phyloP scores from a whole-genome alignment of 2,329 filamentous ascomycete species.

The Trichoderma polysporum region DNA sequence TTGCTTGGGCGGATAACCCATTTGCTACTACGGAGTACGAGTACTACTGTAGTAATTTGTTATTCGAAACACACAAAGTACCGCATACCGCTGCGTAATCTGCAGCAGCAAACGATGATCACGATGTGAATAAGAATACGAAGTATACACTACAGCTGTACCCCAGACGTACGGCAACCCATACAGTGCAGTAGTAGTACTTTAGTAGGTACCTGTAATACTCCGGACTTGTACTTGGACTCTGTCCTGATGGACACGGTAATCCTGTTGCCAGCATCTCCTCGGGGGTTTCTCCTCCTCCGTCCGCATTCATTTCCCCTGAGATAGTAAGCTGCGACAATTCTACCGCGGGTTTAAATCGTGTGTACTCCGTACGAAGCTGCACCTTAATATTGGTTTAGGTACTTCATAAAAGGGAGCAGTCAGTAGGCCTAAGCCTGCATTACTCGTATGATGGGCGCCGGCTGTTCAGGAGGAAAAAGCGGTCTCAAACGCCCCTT shows the following conservation, averaged over 20 bases:
- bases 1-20: too few species aligned
- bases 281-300: not conserved
- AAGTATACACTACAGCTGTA: not conserved
- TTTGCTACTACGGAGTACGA: too few species aligned
- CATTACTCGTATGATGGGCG: not conserved
- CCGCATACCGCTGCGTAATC: not conserved
- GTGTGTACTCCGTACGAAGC: too few species aligned
- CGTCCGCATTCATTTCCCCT: not conserved
- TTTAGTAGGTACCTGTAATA: too few species aligned
- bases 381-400: too few species aligned
- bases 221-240: not conserved
- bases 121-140: not conserved
- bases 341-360: not conserved
- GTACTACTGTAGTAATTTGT: too few species aligned
- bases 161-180: not conserved
- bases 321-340: not conserved
- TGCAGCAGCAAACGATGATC: not conserved
- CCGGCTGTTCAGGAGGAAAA: not conserved
- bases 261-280: constrained; percentile 1
- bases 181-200: not conserved
- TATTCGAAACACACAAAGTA: not conserved
- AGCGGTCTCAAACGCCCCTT: constrained; percentile 9
- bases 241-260: not conserved
- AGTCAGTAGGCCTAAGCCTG: not conserved
- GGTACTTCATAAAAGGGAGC: not conserved